Evolutionary conservation across 75 land plant species (phyloP).

Genomic region (Chamaecyparis obtusa): DNA sequence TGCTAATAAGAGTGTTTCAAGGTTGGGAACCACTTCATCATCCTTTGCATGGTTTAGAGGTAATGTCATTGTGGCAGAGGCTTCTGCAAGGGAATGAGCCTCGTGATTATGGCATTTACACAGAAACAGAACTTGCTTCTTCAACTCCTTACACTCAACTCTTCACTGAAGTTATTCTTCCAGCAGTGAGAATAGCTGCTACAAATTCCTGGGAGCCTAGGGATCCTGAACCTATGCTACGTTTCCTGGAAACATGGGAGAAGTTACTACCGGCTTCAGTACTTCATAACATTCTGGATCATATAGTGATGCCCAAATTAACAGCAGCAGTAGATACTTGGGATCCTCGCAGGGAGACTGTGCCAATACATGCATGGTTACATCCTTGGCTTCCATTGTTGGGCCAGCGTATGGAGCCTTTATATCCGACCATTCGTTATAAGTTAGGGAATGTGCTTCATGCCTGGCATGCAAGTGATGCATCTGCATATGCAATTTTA

Average conservation of each 20-base stretch:
- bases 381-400: slow-evolving; percentile 95
- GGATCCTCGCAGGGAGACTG: slow-evolving; percentile 84
- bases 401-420: slow-evolving; percentile 71
- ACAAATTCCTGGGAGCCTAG: slow-evolving; percentile 87
- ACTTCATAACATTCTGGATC: slow-evolving; percentile 68
- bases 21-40: slow-evolving; percentile 93
- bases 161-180: slow-evolving; percentile 74
- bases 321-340: slow-evolving; percentile 77
- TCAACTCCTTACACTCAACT: slow-evolving; percentile 77
- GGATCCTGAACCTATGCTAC: slow-evolving; percentile 91
- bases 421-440: slow-evolving; percentile 67
- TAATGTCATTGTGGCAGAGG: slow-evolving; percentile 64
- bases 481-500: slow-evolving; percentile 74
- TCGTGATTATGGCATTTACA: slow-evolving; percentile 40
- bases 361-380: slow-evolving; percentile 94
- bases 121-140: slow-evolving; percentile 24
- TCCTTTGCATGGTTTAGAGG: slow-evolving; percentile 68
- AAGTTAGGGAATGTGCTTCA: slow-evolving; percentile 77
- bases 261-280: slow-evolving; percentile 67
- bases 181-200: slow-evolving; percentile 74
- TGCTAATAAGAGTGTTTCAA: slow-evolving; percentile 66
- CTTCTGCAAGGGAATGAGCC: slow-evolving; percentile 70
- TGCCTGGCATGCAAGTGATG: slow-evolving; percentile 95
- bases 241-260: slow-evolving; percentile 88
- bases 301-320: slow-evolving; percentile 82